Percentiles rank a stretch among this genome's conserved stretches.
Conservation (phyloP, 768 basidiomycete species). For the Imleria badia region DNA sequence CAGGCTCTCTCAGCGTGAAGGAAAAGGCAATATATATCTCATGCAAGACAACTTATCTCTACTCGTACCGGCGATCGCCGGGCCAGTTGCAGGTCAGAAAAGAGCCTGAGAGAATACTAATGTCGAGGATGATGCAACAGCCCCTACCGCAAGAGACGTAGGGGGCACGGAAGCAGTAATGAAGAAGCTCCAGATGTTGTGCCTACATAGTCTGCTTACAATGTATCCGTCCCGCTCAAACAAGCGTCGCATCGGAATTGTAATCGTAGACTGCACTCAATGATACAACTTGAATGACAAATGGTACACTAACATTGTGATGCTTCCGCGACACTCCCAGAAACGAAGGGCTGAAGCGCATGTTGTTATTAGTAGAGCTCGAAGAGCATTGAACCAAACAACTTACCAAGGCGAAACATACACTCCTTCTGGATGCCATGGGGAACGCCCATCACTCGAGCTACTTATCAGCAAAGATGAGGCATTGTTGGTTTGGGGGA, state of each 20-base stretch:
- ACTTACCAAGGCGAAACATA: constrained; percentile 57
- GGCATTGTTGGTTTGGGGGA: too few species aligned
- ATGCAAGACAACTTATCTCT: neutral
- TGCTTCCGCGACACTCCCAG: too few species aligned
- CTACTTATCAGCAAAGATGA: too few species aligned
- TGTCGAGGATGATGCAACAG: neutral
- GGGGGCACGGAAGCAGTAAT: neutral
- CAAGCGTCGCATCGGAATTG: neutral
- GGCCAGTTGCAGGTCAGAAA: constrained; percentile 13
- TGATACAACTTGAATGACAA: constrained; percentile 27
- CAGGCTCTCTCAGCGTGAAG: constrained; percentile 87
- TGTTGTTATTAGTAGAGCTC: neutral
- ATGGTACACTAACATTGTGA: too few species aligned
- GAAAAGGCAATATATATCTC: constrained; percentile 66
- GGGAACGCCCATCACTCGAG: constrained; percentile 75
- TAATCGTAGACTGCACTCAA: neutral
- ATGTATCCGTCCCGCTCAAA: too few species aligned
- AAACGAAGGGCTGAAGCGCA: too few species aligned
- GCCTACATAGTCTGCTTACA: neutral
- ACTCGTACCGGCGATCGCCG: neutral
- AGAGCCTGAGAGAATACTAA: constrained; percentile 12
- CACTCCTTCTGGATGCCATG: constrained; percentile 77
- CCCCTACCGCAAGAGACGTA: constrained; percentile 16
- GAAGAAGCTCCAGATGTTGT: neutral
- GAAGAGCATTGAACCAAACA: neutral